Evolutionary conservation across 441 rosid genomes (phyloP), one percentile per base, ranked within the genome.

Genomic region (Euphorbia celastroides): DNA sequence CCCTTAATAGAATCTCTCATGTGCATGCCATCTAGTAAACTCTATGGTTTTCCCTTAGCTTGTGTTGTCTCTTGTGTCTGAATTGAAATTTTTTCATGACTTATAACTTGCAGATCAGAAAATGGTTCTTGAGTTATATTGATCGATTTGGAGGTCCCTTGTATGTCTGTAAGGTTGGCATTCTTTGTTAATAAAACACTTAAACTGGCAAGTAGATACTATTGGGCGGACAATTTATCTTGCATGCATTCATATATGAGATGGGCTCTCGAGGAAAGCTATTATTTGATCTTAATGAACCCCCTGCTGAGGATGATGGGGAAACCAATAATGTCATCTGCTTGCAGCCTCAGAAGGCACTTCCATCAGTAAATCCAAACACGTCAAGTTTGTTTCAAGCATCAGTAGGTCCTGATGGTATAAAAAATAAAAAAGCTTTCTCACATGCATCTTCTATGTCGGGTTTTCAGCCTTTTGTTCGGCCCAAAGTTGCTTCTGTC

Each of bases 241-340:
- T 85, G 83, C 79, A 94, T 88, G 96, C 88, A 79, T 79, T 74
- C 79, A 77, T 84, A 70, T 77, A 82, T 82, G 89, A 88, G 77
- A 94, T 94, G 98, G 92, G 91, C 73, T 87, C 94, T 67, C 81
- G 87, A 70, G 96, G 96, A 81, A 87, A 81, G 84, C 75, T 75
- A 56, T 74, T 89, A 71, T 88, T 94, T 87, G 99, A 94, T 86
- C 98, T 92, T 85, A 94, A 94, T 81, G 98, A 94, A 77, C 91
- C 89, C 72, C 97, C 98, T 26, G 75, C 82, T 22, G 96, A 86
- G 68, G 89, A 88, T 65, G 87, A 80, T 7, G 96, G 76, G 76
- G 89, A 76, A 65, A 77, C 57, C 73, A 85, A 85, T 61, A 58
- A 34, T 72, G 75, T 69, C 30, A 55, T 78, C 75, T 72, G 80